Conservation (phyloP, 176 grass and related monocot species). For the Cenchrus purpureus region DNA sequence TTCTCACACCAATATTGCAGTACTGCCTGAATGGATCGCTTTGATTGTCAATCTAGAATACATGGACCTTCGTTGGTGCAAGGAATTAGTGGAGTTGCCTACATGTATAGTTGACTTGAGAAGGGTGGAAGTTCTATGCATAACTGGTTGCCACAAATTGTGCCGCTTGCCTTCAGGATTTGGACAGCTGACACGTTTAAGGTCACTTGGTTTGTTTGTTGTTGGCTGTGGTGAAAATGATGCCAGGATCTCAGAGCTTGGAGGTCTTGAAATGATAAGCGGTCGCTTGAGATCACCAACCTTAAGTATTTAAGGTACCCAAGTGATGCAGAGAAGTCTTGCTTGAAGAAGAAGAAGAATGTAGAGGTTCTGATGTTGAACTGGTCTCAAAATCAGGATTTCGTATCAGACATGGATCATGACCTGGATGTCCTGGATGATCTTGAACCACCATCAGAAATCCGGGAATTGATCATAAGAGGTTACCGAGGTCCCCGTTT, state of each 20-base stretch:
- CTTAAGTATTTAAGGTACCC: neutral
- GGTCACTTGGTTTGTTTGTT: neutral
- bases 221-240: neutral
- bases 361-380: neutral
- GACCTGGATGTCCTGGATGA: neutral
- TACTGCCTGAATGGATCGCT: neutral
- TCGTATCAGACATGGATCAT: neutral
- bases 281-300: neutral
- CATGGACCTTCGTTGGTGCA: neutral
- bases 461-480: neutral
- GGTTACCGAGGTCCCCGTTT: neutral
- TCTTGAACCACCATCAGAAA: slow-evolving; percentile 23
- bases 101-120: neutral
- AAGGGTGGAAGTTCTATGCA: neutral
- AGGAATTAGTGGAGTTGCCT: neutral
- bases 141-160: neutral
- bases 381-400: too few species aligned
- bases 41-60: neutral
- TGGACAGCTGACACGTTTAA: neutral
- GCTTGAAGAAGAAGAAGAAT: neutral
- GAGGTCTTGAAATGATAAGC: neutral
- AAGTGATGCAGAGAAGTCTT: neutral
- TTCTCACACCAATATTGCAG: neutral
- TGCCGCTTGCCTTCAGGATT: neutral
- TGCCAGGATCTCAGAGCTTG: slow-evolving; percentile 5